Conservation (phyloP, 495 filamentous ascomycete genomes). For the Penicillium riverlandense region DNA sequence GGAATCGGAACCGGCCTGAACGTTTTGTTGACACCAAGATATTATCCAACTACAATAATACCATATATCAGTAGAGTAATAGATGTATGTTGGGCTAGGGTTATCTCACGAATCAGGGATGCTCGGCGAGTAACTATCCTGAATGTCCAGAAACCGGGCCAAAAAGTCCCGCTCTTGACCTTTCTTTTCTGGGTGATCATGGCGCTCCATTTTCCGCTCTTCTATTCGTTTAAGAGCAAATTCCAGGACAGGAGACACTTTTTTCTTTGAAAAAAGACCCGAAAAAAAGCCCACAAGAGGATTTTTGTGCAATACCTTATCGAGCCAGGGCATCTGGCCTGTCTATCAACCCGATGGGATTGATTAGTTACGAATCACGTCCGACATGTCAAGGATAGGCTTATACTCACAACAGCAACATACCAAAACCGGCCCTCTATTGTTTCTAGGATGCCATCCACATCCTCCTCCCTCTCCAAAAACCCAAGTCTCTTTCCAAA, state of each 20-base stretch:
- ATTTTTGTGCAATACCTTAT: slow-evolving; percentile 15
- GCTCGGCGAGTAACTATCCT: slow-evolving; percentile 1
- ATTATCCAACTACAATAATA: neutral
- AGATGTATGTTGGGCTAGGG: neutral
- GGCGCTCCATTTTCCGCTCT: neutral
- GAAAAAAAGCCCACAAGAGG: slow-evolving; percentile 1
- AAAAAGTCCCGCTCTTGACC: slow-evolving; percentile 14
- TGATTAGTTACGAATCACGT: neutral
- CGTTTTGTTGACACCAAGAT: slow-evolving; percentile 20
- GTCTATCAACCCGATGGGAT: neutral
- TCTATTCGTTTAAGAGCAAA: slow-evolving; percentile 2
- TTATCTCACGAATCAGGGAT: slow-evolving; percentile 18
- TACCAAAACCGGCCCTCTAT: slow-evolving; percentile 12
- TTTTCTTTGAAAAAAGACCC: neutral
- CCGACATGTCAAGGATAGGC: neutral
- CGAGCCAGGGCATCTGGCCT: slow-evolving; percentile 25
- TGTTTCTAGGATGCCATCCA: slow-evolving; percentile 16
- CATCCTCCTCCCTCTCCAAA: slow-evolving; percentile 24
- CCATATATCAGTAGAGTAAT: neutral
- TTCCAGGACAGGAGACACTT: slow-evolving; percentile 1
- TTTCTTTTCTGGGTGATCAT: neutral
- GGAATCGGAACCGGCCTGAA: slow-evolving; percentile 39
- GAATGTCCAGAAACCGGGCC: slow-evolving; percentile 13
- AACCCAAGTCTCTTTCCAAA: slow-evolving; percentile 28
- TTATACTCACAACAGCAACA: slow-evolving; percentile 12